Evolutionary conservation across 768 basidiomycete genomes (phyloP), one percentile per base, ranked within the genome.

Genomic region (Russula dissimulans): DNA sequence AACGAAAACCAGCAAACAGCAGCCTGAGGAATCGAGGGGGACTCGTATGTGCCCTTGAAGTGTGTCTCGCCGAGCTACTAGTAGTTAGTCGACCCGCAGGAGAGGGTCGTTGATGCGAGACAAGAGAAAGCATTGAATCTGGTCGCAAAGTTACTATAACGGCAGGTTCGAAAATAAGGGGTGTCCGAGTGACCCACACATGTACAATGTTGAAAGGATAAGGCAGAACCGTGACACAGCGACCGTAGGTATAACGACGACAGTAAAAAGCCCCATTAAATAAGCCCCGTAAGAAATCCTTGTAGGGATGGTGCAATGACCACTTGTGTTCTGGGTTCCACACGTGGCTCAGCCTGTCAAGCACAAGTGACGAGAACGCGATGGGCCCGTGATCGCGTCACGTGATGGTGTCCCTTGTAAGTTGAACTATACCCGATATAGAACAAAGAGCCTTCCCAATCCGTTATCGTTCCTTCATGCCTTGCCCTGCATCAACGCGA

Each of bases 371-470:
- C 22, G 22, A 26, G 22, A 26, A 26, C 22, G 22, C 22, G 22
- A 26, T 26, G 22, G 22, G 22, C 22, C 22, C 22, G 22, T 26
- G 22, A 26, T 1, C 22, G 1, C 2, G 22, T 1, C 43, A 54
- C 54, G 54, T 50, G 48, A 44, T 12, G n/a, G 22, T 3, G 18
- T 11, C 15, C 59, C 39, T 17, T 41, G 45, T 26, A 18, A 36
- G 34, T 7, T 14, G 47, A 11, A 14, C 49, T 34, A 54, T 59
- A 3, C 64, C 64, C 26, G 54, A 65, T 63, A 54, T 51, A 47
- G 61, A 56, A 65, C 64, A 65, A 65, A 55, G 54, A 54, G 44
- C 9, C 6, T 48, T 31, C 64, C 58, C 5, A 29, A 63, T 59
- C 41, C 2, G 57, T 51, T 22, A 18, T 26, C 44, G 10, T 26